Conservation (phyloP, 345 rosid genomes). For the Capsella bursapastoris region DNA sequence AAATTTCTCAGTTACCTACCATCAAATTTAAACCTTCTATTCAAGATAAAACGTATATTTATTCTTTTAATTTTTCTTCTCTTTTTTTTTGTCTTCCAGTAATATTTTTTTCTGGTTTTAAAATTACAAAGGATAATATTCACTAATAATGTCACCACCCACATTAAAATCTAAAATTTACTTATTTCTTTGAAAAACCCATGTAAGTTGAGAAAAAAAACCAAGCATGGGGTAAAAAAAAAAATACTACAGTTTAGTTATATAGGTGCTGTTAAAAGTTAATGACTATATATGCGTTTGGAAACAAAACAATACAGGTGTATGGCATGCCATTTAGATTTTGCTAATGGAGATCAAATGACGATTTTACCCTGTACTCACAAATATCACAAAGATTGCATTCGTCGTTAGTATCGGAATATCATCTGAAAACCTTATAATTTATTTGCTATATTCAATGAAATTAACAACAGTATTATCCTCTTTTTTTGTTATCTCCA, state of each 20-base stretch:
- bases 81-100: background rate
- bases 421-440: background rate
- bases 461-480: background rate
- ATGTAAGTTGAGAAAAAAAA: background rate
- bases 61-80: background rate
- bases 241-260: too few relatives aligned
- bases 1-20: slow-evolving; percentile 19
- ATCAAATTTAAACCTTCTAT: slow-evolving; percentile 28
- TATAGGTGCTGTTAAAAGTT: background rate
- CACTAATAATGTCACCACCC: background rate
- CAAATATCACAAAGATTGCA: slow-evolving; percentile 38
- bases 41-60: slow-evolving; percentile 31
- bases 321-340: slow-evolving; percentile 26
- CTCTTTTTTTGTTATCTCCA: background rate
- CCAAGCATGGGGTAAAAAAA: too few relatives aligned
- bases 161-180: background rate
- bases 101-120: background rate
- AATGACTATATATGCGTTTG: background rate
- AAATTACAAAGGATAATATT: background rate
- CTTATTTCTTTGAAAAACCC: too few relatives aligned
- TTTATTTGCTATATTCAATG: background rate
- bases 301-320: slow-evolving; percentile 5
- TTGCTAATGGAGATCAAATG: background rate
- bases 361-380: slow-evolving; percentile 31
- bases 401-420: slow-evolving; percentile 13